Evolutionary conservation across 2,329 filamentous ascomycete species (phyloP).

Genomic region (Diaporthe amygdali): DNA sequence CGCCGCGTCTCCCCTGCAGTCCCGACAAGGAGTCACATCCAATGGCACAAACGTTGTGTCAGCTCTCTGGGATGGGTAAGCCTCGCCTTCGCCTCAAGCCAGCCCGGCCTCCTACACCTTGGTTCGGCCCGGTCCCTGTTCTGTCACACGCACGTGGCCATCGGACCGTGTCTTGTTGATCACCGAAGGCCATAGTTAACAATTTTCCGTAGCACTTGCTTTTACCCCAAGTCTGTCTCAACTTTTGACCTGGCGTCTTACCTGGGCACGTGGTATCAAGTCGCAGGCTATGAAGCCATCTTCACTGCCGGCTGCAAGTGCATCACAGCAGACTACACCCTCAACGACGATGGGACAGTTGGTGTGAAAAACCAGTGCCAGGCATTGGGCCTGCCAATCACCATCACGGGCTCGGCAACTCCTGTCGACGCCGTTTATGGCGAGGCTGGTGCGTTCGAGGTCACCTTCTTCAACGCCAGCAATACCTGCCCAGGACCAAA

Average conservation of each 20-base stretch:
- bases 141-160: not conserved
- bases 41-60: conserved; percentile 22
- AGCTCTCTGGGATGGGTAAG: conserved; percentile 23
- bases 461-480: conserved; percentile 25
- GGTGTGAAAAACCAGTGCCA: conserved; percentile 27
- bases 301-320: conserved; percentile 28
- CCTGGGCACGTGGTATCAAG: conserved; percentile 28
- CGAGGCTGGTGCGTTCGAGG: conserved; percentile 26
- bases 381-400: conserved; percentile 22
- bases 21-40: conserved; percentile 14
- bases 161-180: not conserved
- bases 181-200: not conserved
- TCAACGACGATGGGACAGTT: conserved; percentile 27
- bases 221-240: conserved; percentile 28
- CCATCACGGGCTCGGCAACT: conserved; percentile 25
- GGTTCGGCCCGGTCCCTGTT: not conserved
- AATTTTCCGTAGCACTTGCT: conserved; percentile 20
- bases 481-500: conserved; percentile 27
- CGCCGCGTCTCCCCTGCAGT: not conserved
- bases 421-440: conserved; percentile 27
- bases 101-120: not conserved
- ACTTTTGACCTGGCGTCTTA: conserved; percentile 27
- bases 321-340: conserved; percentile 27
- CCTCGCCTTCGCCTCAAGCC: not conserved
- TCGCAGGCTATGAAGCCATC: conserved; percentile 26